Base-by-base conservation (phyloP, 768 basidiomycete genomes). In the Lentinus brumalis region DNA sequence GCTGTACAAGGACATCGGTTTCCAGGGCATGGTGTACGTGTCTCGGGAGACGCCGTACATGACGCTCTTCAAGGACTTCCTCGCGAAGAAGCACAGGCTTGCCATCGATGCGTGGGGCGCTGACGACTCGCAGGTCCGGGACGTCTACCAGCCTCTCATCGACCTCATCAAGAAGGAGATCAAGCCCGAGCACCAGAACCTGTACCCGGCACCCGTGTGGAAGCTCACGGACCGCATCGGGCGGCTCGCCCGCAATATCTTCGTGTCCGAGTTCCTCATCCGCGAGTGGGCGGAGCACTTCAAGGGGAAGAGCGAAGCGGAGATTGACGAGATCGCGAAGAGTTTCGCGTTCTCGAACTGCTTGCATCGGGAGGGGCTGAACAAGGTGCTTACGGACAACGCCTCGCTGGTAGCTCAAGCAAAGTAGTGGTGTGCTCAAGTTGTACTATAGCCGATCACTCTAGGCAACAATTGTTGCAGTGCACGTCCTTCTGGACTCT, bases 1-100 rank as follows among this genome's bases (percentile, higher is more conserved):
- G 92, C 75, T 92, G 18, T 94, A 90, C 82, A 94, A 89, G 67
- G 88, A 91, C 67, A 88, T 90, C 66, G 89, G 89, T n/a, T 89
- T 88, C 80, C 88, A 91, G 75, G 91, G 91, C 40, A 91, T 93
- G 90, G 86, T 89, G 31, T 83, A 89, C 73, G 78, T 87, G 66
- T 81, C 82, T n/a, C 79, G 77, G 12, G 82, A 86, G 14, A 86
- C 90, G 4, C 80, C 88, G 3, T 94, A 91, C 76, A 86, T 87
- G 79, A 82, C 76, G 52, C 83, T 88, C 52, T 81, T 94, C 76
- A 74, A 77, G 50, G 77, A 82, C 35, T 91, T 91, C 77, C 80
- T 92, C 53, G 82, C 80, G 54, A 91, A 88, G 77, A 93, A 94
- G 73, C 86, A 91, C 73, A 82, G 84, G 8, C 82, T 92, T 29